phyloP scores from a whole-genome alignment of 148 eudicot species.

The Bassia scoparia region DNA sequence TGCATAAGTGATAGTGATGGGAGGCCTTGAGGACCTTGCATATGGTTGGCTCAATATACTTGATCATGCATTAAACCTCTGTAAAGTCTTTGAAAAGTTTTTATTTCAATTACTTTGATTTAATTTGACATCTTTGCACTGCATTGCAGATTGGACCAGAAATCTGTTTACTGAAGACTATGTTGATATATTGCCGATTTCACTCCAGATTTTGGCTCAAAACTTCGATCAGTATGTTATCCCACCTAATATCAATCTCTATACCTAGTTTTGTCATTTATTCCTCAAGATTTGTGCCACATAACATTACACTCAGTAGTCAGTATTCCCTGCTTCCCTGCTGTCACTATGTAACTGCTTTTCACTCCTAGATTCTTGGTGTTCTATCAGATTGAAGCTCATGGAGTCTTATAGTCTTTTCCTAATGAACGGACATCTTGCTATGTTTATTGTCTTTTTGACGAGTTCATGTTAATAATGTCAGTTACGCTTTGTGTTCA shows the following conservation, averaged over 20 bases:
- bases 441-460: background rate
- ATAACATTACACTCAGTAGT: background rate
- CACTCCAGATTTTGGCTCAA: constrained; percentile 80
- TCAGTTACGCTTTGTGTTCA: background rate
- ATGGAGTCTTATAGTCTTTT: background rate
- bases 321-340: too few relatives aligned
- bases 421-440: background rate
- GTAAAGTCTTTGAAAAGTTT: too few relatives aligned
- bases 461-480: background rate
- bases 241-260: background rate
- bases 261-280: background rate
- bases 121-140: too few relatives aligned
- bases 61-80: too few relatives aligned
- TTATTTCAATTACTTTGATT: too few relatives aligned
- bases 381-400: background rate
- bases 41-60: too few relatives aligned
- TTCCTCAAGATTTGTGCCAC: background rate
- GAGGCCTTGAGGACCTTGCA: too few relatives aligned
- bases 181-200: constrained; percentile 95
- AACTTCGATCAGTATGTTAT: constrained; percentile 59
- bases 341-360: background rate
- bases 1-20: too few relatives aligned
- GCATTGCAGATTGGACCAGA: constrained; percentile 76
- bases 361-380: background rate
- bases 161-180: constrained; percentile 86